Percentiles rank a stretch among this genome's conserved stretches.
phyloP scores from a whole-genome alignment of 176 grass and related monocot genomes.

The Hsuehochloa calcarea region DNA sequence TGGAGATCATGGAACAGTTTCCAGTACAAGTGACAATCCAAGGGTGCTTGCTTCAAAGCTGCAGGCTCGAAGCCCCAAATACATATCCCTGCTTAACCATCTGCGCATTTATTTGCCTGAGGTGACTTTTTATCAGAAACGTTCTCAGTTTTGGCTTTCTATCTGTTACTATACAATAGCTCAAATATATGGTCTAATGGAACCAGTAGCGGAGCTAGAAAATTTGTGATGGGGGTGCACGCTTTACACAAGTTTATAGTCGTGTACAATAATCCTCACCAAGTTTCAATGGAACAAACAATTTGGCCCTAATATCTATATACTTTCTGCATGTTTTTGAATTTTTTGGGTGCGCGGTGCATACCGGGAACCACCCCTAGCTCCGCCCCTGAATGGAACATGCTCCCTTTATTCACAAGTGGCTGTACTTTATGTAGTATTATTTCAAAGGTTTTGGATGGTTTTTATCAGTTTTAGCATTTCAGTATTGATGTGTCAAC shows the following conservation, averaged over 20 bases:
- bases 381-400: no score
- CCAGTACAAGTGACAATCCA: constrained; percentile 61
- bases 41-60: constrained; percentile 90
- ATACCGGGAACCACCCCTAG: no score
- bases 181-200: constrained; percentile 8
- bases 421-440: constrained; percentile 8
- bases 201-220: no score
- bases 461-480: constrained; percentile 9
- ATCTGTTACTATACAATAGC: not conserved
- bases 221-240: no score
- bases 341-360: no score
- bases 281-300: no score
- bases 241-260: no score
- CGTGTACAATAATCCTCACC: no score
- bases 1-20: constrained; percentile 73
- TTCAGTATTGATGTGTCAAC: not conserved
- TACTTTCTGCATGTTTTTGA: no score
- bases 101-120: constrained; percentile 95
- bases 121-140: constrained; percentile 51
- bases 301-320: no score
- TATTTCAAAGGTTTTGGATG: not conserved
- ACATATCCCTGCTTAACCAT: constrained; percentile 93
- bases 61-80: constrained; percentile 90
- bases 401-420: not conserved
- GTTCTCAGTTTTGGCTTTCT: constrained; percentile 12